Evolutionary conservation across 1,139 yeast genomes (phyloP).

Genomic region (Eremothecium cymbalariae): DNA sequence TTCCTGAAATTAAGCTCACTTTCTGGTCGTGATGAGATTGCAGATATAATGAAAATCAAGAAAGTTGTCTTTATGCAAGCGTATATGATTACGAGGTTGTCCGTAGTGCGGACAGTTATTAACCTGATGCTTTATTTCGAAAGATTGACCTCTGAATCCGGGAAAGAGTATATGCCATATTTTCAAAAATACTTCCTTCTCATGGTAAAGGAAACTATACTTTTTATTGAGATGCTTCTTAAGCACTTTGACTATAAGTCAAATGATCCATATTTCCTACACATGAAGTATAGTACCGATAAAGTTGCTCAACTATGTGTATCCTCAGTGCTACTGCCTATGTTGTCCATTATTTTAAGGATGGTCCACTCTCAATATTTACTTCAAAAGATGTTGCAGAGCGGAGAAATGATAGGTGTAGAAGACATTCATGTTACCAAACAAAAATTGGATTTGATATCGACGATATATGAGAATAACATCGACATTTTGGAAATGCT

Average conservation of each 20-base stretch:
- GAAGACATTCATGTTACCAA: conserved; percentile 9
- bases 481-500: conserved; percentile 19
- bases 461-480: conserved; percentile 17
- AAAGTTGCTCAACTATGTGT: conserved; percentile 23
- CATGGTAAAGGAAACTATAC: conserved; percentile 11
- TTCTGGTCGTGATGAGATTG: conserved; percentile 2
- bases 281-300: conserved; percentile 18
- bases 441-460: conserved; percentile 17
- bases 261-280: conserved; percentile 11
- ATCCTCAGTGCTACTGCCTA: conserved; percentile 20
- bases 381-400: conserved; percentile 12
- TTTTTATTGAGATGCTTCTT: conserved; percentile 9
- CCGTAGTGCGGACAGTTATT: conserved; percentile 23
- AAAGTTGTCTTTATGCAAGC: conserved; percentile 18
- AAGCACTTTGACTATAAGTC: conserved; percentile 14
- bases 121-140: conserved; percentile 28
- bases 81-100: conserved; percentile 18
- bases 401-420: conserved; percentile 6
- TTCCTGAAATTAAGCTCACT: background rate
- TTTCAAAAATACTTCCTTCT: conserved; percentile 21
- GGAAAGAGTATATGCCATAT: conserved; percentile 15
- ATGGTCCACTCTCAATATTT: conserved; percentile 19
- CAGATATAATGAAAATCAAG: conserved; percentile 5
- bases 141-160: conserved; percentile 11
- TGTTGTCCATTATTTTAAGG: conserved; percentile 21